These are phyloP conservation scores for Tinospora cordifolia DNA, from an alignment of 164 flowering plant species.

Conservation along the genomic window DNA sequence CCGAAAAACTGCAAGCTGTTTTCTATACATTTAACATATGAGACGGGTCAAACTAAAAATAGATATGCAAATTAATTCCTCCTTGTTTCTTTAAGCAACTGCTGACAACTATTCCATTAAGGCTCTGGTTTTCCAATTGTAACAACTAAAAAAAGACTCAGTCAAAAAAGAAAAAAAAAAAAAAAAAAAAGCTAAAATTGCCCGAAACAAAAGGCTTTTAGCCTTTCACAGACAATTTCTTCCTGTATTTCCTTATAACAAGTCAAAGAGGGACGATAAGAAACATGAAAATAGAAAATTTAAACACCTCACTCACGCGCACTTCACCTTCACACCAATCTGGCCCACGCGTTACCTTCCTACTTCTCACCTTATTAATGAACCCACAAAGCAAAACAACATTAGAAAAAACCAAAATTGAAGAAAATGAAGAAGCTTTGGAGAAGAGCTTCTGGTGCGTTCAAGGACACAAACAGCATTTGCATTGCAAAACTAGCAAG, in stretches of 20 bases:
- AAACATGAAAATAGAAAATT: neutral
- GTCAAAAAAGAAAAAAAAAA: neutral
- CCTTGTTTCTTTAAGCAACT: no score
- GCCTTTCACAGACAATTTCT: neutral
- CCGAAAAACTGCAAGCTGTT: no score
- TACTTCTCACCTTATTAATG: neutral
- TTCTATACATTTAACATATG: no score
- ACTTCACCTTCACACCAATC: neutral
- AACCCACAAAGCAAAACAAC: neutral
- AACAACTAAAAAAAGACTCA: neutral
- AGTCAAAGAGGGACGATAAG: neutral
- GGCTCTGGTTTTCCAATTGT: no score
- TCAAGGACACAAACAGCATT: slow-evolving; percentile 68
- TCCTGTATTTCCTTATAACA: neutral
- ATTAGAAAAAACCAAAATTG: neutral
- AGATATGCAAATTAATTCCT: no score
- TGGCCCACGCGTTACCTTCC: neutral
- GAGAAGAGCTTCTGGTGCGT: slow-evolving; percentile 45
- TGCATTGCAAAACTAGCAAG: slow-evolving; percentile 30
- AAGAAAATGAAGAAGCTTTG: slow-evolving; percentile 35
- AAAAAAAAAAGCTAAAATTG: neutral
- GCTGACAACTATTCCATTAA: no score
- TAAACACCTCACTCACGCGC: neutral
- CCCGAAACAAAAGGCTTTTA: neutral
- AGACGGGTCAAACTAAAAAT: no score